Evolutionary conservation across 192 early-diverging fungal genomes (phyloP).

Genomic region (Pecoramyces ruminantium): DNA sequence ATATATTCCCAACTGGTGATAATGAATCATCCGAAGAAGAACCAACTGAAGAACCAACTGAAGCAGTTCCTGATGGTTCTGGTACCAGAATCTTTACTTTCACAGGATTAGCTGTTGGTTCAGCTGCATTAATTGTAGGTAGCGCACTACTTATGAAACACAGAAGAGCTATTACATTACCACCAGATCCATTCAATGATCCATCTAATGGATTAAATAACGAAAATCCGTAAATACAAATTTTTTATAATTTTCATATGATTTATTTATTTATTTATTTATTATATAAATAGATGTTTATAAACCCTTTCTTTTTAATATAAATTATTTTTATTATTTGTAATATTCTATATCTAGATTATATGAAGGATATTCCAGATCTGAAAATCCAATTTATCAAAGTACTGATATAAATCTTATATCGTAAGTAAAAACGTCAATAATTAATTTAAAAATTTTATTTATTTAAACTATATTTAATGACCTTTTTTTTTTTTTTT

Average conservation of each 20-base stretch:
- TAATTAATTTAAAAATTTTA: too few species aligned
- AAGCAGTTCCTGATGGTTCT: background rate
- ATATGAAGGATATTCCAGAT: background rate
- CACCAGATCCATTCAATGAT: background rate
- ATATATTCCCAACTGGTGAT: too few species aligned
- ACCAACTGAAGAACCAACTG: background rate
- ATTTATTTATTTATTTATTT: background rate
- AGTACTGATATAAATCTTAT: background rate
- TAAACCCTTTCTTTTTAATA: too few species aligned
- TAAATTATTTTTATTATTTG: background rate
- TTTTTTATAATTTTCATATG: background rate
- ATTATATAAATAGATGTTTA: background rate
- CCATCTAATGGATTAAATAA: background rate
- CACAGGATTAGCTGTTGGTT: background rate
- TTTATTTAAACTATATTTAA: too few species aligned
- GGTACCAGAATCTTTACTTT: background rate
- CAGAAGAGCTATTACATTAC: background rate
- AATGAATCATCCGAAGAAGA: background rate
- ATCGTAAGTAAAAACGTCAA: background rate
- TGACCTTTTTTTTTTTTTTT: too few species aligned
- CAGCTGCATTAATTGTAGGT: background rate
- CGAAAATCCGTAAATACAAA: background rate
- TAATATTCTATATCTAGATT: background rate
- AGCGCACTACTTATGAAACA: background rate
- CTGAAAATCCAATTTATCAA: background rate